Evolutionary conservation across 768 basidiomycete species (phyloP).

Genomic region (Naganishia vaughanmartiniae): DNA sequence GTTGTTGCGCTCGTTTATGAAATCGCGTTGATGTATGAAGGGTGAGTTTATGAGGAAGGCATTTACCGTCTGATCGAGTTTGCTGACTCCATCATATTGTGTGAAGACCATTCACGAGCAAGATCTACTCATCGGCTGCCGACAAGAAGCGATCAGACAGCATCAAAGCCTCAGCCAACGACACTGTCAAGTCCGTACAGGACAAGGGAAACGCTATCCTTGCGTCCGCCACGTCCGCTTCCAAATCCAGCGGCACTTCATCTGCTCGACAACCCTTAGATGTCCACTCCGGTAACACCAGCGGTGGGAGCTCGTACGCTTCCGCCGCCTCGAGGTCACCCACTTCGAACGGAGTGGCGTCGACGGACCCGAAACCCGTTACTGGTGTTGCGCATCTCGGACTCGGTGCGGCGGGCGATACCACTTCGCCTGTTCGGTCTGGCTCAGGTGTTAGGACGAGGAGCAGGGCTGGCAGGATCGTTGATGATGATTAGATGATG

Average conservation of each 20-base stretch:
- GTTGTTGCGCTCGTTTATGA: slow-evolving; percentile 82
- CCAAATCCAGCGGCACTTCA: slow-evolving; percentile 23
- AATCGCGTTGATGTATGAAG: slow-evolving; percentile 82
- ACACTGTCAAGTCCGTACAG: slow-evolving; percentile 22
- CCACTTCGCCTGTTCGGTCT: slow-evolving; percentile 32
- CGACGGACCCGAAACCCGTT: slow-evolving; percentile 23
- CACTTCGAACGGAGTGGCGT: slow-evolving; percentile 29
- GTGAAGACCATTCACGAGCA: slow-evolving; percentile 55
- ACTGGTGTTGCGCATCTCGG: slow-evolving; percentile 14
- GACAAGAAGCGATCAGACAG: slow-evolving; percentile 34
- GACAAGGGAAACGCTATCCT: slow-evolving; percentile 31
- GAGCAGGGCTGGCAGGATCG: slow-evolving; percentile 41
- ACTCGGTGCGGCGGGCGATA: slow-evolving; percentile 16
- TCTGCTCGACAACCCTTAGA: slow-evolving; percentile 4
- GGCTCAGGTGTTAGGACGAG: slow-evolving; percentile 44
- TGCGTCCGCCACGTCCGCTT: slow-evolving; percentile 31
- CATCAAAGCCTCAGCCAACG: slow-evolving; percentile 14
- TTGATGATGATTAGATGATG: slow-evolving; percentile 41
- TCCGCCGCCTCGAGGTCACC: slow-evolving; percentile 33
- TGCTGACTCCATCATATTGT: background rate
- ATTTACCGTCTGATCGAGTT: background rate
- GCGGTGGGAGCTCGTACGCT: slow-evolving; percentile 36
- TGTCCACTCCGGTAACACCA: too few relatives aligned
- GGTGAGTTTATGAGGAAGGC: slow-evolving; percentile 58
- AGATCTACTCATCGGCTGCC: slow-evolving; percentile 53